Conservation (phyloP, 805 yeast genomes). For the Starmerella ratchasimensis region DNA sequence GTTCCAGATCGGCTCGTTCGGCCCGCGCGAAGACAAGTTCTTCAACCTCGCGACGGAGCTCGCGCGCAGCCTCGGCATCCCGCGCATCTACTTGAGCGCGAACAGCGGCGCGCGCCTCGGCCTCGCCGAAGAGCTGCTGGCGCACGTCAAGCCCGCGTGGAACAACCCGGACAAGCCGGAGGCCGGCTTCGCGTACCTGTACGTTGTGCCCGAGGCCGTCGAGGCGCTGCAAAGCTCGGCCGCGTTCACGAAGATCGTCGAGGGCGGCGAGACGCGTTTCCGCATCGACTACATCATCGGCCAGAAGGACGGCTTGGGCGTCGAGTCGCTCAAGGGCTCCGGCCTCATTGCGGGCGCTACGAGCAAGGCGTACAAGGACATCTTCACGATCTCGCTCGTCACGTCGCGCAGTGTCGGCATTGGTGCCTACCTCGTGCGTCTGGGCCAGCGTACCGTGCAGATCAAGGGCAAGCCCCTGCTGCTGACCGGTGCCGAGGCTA, state of each 20-base stretch:
- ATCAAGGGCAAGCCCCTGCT: constrained; percentile 98
- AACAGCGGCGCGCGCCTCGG: constrained; percentile 99
- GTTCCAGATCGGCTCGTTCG: constrained; percentile 95
- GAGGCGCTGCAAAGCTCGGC: constrained; percentile 34
- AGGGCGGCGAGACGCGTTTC: constrained; percentile 69
- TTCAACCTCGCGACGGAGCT: constrained; percentile 85
- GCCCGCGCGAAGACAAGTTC: constrained; percentile 88
- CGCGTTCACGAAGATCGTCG: constrained; percentile 42
- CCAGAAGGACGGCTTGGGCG: constrained; percentile 94
- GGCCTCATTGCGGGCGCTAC: constrained; percentile 99
- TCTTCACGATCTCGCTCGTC: constrained; percentile 92
- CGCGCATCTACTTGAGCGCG: constrained; percentile 90
- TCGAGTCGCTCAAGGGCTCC: constrained; percentile 94
- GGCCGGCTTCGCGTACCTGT: constrained; percentile 83
- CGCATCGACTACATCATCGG: constrained; percentile 79
- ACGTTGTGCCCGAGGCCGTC: constrained; percentile 53
- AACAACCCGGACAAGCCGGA: constrained; percentile 57
- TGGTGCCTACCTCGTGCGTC: constrained; percentile 95
- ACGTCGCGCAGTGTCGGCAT: constrained; percentile 99
- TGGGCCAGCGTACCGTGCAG: constrained; percentile 98
- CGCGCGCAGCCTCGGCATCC: constrained; percentile 83
- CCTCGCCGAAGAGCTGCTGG: constrained; percentile 88
- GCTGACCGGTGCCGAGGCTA: constrained; percentile 98
- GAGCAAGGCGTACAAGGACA: constrained; percentile 92
- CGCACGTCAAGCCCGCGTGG: constrained; percentile 88